Base-by-base conservation (phyloP, 2,329 filamentous ascomycete species). In the Epicoccum sorghinum region DNA sequence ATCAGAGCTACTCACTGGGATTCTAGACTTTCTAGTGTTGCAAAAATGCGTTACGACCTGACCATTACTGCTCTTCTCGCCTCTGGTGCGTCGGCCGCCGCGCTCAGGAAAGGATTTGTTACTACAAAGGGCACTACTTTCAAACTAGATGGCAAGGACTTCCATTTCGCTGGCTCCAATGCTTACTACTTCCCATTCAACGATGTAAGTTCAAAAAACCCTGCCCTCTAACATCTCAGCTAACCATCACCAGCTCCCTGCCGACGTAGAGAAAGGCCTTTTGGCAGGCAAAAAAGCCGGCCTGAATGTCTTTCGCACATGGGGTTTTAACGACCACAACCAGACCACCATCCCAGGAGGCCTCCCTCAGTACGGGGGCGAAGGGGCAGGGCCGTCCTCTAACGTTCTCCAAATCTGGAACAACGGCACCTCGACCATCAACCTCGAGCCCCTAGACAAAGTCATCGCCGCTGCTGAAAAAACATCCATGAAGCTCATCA, bases 311-410 rank as follows among this genome's bases (percentile, higher is more conserved):
- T 79, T 85, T 64, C 79, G 82, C 24, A 84, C 82, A 7, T 84
- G 82, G 82, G 82, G 80, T 13, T 84, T 83, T 75, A 83, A 84
- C 61, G 82, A 84, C 67, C 81, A 80, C 64, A 85, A 84, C 63
- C 71, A 69, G 23, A 83, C 81, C 0, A 79, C 77, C 45, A 55
- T 67, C 39, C 51, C 68, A 10, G 62, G 70, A 14, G 81, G 82
- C 4, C 68, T 84, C 4, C 82, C 82, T 0, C 69, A 81, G 56
- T 84, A 84, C 47, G 82, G 80, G 35, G 77, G 74, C 12, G 81
- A 82, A 57, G 78, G 78, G 4, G 77, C 78, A 3, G 80, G 78
- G 0, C 72, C 71, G 0, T 78, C 76, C 22, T 74, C 78, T 3
- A 73, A 78, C 4, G 75, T 81, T 5, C 77, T 84, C 59, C 81